Evolutionary conservation across 2,329 filamentous ascomycete genomes (phyloP).

Genomic region (Pochonia chlamydosporia): DNA sequence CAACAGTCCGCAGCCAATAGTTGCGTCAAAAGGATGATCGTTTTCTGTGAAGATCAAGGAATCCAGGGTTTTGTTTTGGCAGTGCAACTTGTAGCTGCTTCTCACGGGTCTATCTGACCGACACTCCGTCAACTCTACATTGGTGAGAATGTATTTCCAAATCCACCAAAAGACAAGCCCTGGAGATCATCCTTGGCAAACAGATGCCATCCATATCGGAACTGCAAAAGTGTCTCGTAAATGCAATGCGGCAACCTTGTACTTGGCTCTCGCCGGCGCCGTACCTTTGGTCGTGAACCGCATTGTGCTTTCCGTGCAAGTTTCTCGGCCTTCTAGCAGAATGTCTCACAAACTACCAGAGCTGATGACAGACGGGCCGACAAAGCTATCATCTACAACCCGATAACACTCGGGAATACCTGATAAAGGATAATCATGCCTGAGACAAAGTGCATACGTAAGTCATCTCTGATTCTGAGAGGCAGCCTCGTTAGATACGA

Average conservation of each 20-base stretch:
- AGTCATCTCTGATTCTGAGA: not conserved
- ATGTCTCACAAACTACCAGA: not conserved
- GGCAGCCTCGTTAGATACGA: not conserved
- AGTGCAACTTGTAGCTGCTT: not conserved
- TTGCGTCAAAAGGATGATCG: not conserved
- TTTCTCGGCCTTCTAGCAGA: not conserved
- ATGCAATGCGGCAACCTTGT: not conserved
- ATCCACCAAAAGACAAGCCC: too few relatives aligned
- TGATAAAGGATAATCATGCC: too few relatives aligned
- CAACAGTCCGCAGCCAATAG: conserved; percentile 14
- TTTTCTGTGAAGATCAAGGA: not conserved
- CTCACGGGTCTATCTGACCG: not conserved
- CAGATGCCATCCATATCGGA: too few relatives aligned
- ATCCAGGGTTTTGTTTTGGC: not conserved
- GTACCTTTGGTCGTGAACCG: too few relatives aligned
- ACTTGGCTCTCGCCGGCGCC: not conserved
- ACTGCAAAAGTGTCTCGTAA: not conserved
- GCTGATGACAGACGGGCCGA: not conserved
- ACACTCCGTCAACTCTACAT: not conserved
- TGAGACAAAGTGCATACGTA: not conserved
- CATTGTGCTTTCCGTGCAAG: not conserved
- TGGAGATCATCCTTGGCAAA: too few relatives aligned
- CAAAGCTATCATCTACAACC: not conserved
- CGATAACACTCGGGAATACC: too few relatives aligned
- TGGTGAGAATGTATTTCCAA: too few relatives aligned